These are phyloP conservation scores for Paramecium sexaurelia DNA, from an alignment of 73 alveolate species.

Conservation along the genomic window DNA sequence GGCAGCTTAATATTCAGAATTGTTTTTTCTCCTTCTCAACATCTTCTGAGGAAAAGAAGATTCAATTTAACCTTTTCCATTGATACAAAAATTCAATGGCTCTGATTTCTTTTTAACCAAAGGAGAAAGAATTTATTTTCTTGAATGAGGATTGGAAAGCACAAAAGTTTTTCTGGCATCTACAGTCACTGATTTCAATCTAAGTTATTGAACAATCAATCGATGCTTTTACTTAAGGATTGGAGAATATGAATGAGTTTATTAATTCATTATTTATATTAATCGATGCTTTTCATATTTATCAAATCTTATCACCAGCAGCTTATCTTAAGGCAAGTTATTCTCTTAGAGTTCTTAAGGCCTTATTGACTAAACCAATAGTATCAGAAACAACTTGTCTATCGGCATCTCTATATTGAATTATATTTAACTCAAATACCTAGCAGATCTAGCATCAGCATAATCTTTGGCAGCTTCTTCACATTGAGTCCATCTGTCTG, in stretches of 20 bases:
- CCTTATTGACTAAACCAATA: constrained; percentile 38
- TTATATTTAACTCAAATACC: not conserved
- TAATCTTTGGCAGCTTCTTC: constrained; percentile 56
- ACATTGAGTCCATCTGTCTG: constrained; percentile 54
- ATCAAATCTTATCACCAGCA: constrained; percentile 53
- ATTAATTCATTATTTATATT: not conserved
- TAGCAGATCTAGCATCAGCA: constrained; percentile 52
- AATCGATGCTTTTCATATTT: not conserved
- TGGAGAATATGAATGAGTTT: not conserved
- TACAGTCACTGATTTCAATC: not conserved
- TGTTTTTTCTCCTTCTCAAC: not conserved
- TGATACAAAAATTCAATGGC: not conserved
- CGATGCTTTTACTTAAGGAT: not conserved
- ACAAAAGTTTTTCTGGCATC: constrained; percentile 1
- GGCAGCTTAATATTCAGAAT: not conserved
- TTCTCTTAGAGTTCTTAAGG: constrained; percentile 51
- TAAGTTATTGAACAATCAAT: not conserved
- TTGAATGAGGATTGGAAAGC: not conserved
- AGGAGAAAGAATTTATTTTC: not conserved
- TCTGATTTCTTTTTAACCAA: not conserved
- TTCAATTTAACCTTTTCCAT: not conserved
- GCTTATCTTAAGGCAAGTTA: constrained; percentile 52
- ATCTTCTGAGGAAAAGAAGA: not conserved
- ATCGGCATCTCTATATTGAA: constrained; percentile 26
- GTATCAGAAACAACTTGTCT: constrained; percentile 54